phyloP scores from a whole-genome alignment of 208 protist genomes.

The Polymyxa betae region DNA sequence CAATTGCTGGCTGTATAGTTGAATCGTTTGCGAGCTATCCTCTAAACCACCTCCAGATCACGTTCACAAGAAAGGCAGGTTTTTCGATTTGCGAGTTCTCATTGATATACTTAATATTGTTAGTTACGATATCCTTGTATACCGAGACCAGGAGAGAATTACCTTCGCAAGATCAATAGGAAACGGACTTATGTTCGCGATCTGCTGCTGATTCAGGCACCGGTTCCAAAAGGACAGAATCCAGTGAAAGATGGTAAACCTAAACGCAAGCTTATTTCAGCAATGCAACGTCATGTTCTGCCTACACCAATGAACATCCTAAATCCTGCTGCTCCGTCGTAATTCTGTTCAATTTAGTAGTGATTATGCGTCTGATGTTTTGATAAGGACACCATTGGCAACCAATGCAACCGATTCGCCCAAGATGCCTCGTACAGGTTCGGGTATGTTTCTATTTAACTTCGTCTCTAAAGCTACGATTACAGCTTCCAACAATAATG shows the following conservation, averaged over 20 bases:
- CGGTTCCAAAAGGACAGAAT: conserved; percentile 24
- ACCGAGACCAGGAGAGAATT: conserved; percentile 41
- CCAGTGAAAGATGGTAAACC: neutral
- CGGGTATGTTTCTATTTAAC: no score
- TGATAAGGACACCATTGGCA: no score
- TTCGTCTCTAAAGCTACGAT: no score
- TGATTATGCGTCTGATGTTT: no score
- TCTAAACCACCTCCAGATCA: conserved; percentile 1
- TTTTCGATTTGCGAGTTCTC: neutral
- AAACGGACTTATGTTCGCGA: conserved; percentile 48
- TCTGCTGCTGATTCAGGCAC: conserved; percentile 6
- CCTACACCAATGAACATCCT: no score
- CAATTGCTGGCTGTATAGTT: conserved; percentile 2
- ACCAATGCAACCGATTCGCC: no score
- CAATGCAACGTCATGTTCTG: no score
- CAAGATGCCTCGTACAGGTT: no score
- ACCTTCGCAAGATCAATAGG: conserved; percentile 5
- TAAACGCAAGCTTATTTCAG: neutral
- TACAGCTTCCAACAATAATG: no score
- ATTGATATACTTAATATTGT: neutral
- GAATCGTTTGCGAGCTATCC: neutral
- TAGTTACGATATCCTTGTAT: conserved; percentile 20
- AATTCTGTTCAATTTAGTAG: no score
- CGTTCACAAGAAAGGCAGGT: conserved; percentile 24
- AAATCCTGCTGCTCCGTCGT: no score